A percentile compares a stretch with the other conserved stretches of the same genome.
phyloP scores from a whole-genome alignment of 345 rosid species.

The Euphorbia lathyris region DNA sequence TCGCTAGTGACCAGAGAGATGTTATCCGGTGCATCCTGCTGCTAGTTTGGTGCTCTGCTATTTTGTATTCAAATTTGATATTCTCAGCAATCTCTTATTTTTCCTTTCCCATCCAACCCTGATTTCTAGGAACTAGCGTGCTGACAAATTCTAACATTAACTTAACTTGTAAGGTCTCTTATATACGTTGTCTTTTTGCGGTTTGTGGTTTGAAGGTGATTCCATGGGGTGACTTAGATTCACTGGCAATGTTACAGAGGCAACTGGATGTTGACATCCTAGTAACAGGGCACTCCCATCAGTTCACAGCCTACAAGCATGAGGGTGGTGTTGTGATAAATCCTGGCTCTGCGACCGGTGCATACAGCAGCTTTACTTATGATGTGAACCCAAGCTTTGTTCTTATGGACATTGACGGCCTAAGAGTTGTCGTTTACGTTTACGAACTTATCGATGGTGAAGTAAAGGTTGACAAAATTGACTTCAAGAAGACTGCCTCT shows the following conservation, averaged over 20 bases:
- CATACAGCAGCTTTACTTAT: slow-evolving; percentile 76
- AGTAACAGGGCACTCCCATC: slow-evolving; percentile 94
- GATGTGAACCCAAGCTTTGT: slow-evolving; percentile 94
- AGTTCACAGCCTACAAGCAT: slow-evolving; percentile 95
- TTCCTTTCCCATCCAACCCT: too few species aligned
- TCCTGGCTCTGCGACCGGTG: slow-evolving; percentile 97
- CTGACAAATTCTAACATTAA: too few species aligned
- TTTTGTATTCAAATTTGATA: too few species aligned
- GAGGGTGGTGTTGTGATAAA: slow-evolving; percentile 96
- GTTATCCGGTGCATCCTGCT: too few species aligned
- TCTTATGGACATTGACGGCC: slow-evolving; percentile 91
- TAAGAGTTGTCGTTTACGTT: slow-evolving; percentile 69
- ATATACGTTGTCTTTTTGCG: neutral
- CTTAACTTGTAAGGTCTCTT: too few species aligned
- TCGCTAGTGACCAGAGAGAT: too few species aligned
- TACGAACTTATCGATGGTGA: slow-evolving; percentile 34
- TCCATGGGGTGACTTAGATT: slow-evolving; percentile 98
- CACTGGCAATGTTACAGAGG: slow-evolving; percentile 93
- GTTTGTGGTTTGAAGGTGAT: slow-evolving; percentile 47
- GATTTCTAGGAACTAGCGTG: too few species aligned
- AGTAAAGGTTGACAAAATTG: slow-evolving; percentile 40
- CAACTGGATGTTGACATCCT: slow-evolving; percentile 95
- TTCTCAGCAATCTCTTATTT: too few species aligned
- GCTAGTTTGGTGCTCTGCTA: too few species aligned
- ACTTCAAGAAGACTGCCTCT: slow-evolving; percentile 35